These are phyloP conservation scores for Fusarium poae DNA, from an alignment of 2,329 filamentous ascomycete species.

Conservation along the genomic window DNA sequence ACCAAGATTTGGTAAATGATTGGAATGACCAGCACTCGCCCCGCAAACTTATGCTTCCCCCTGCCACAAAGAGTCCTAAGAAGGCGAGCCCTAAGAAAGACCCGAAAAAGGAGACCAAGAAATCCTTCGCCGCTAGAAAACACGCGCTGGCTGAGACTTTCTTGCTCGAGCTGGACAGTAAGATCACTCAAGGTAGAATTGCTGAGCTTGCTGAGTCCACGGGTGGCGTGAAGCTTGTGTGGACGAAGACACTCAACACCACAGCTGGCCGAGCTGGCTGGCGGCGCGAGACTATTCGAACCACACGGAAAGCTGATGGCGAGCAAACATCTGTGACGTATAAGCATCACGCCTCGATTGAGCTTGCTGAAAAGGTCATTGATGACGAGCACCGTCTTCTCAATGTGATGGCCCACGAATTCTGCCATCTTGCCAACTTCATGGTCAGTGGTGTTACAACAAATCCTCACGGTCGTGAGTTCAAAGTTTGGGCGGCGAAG, in stretches of 20 bases:
- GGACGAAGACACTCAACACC: conserved; percentile 83
- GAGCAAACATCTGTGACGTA: conserved; percentile 51
- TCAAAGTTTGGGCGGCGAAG: conserved; percentile 78
- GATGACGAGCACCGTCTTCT: conserved; percentile 80
- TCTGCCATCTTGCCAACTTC: conserved; percentile 93
- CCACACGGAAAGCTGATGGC: conserved; percentile 47
- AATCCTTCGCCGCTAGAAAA: conserved; percentile 73
- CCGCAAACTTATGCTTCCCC: conserved; percentile 55
- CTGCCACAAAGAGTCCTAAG: conserved; percentile 45
- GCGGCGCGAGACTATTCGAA: conserved; percentile 69
- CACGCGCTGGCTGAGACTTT: conserved; percentile 73
- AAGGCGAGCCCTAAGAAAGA: conserved; percentile 56
- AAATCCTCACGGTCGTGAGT: conserved; percentile 85
- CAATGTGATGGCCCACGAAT: conserved; percentile 96
- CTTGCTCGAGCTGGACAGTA: conserved; percentile 75
- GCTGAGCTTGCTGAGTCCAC: conserved; percentile 69
- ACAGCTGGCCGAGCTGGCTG: conserved; percentile 83
- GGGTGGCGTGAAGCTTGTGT: conserved; percentile 78
- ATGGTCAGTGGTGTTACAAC: conserved; percentile 83
- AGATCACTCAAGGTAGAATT: conserved; percentile 72
- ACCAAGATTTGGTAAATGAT: conserved; percentile 68
- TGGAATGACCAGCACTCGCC: conserved; percentile 75
- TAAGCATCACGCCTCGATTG: conserved; percentile 80
- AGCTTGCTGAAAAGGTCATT: conserved; percentile 90
- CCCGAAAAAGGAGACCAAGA: conserved; percentile 60